Percentiles rank a stretch among this genome's conserved stretches.
These are phyloP conservation scores for Trametes cubensis DNA, from an alignment of 768 basidiomycete species.

Conservation along the genomic window DNA sequence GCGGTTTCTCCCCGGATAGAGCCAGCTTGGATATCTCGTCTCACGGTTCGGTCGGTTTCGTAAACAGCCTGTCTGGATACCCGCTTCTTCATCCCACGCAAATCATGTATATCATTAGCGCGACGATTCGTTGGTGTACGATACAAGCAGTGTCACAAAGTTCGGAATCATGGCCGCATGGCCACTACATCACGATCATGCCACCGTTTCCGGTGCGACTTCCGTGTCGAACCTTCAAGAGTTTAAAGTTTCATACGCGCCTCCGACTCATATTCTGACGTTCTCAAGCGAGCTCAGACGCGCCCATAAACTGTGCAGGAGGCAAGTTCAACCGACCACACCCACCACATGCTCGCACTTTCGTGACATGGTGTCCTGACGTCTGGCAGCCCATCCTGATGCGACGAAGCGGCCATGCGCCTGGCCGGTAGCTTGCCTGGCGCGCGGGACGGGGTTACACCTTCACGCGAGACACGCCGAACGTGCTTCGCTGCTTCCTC, in stretches of 20 bases:
- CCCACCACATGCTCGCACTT: not conserved
- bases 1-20: not conserved
- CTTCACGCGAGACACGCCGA: no score
- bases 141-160: not conserved
- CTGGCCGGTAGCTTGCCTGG: not conserved
- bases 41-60: not conserved
- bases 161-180: not conserved
- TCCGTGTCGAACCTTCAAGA: not conserved
- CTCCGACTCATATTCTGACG: not conserved
- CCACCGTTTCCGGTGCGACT: not conserved
- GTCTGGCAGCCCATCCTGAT: constrained; percentile 14
- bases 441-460: not conserved
- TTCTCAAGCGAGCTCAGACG: not conserved
- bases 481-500: not conserved
- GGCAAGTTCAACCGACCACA: constrained; percentile 1
- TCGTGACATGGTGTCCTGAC: constrained; percentile 1
- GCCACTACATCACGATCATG: not conserved
- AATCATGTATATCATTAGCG: constrained; percentile 2
- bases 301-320: not conserved
- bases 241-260: constrained; percentile 16
- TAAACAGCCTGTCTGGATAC: not conserved
- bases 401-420: not conserved
- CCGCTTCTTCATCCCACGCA: not conserved
- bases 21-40: not conserved
- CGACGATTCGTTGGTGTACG: not conserved